phyloP scores from a whole-genome alignment of 495 filamentous ascomycete species.

The Trichocladium uniseriatum region DNA sequence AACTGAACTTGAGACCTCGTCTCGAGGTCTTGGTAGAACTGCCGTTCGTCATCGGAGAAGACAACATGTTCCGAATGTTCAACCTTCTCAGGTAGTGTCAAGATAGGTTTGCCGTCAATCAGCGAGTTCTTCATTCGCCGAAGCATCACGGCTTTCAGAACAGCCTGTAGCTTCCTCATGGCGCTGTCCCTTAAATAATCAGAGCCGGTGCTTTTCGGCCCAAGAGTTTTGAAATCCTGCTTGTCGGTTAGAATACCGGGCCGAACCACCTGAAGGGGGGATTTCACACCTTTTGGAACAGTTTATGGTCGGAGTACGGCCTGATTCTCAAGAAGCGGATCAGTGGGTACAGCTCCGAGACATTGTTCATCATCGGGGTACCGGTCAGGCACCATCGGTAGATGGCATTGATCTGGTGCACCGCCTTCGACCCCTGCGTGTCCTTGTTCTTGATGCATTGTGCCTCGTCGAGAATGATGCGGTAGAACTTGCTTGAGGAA shows the following conservation, averaged over 20 bases:
- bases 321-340: constrained; percentile 72
- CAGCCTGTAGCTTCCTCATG: constrained; percentile 64
- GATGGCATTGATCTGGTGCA: constrained; percentile 49
- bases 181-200: constrained; percentile 33
- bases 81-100: constrained; percentile 61
- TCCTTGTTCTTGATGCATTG: constrained; percentile 86
- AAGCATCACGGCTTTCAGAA: constrained; percentile 78
- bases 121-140: constrained; percentile 75
- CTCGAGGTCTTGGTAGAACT: constrained; percentile 67
- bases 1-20: constrained; percentile 55
- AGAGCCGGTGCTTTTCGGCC: constrained; percentile 21
- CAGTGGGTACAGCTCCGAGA: constrained; percentile 73
- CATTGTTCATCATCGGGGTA: constrained; percentile 89
- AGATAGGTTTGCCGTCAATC: constrained; percentile 79
- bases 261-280: too few relatives aligned
- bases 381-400: constrained; percentile 83
- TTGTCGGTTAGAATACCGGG: background rate
- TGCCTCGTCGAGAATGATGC: constrained; percentile 86
- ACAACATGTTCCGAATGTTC: constrained; percentile 55
- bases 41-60: constrained; percentile 65
- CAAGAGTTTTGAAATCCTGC: constrained; percentile 30
- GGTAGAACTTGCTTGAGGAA: constrained; percentile 60
- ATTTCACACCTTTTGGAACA: constrained; percentile 46
- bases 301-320: constrained; percentile 58
- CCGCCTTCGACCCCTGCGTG: constrained; percentile 57